Evolutionary conservation across 2,329 filamentous ascomycete species (phyloP), one percentile per base, ranked within the genome.

Genomic region (Chaetomium sp.): DNA sequence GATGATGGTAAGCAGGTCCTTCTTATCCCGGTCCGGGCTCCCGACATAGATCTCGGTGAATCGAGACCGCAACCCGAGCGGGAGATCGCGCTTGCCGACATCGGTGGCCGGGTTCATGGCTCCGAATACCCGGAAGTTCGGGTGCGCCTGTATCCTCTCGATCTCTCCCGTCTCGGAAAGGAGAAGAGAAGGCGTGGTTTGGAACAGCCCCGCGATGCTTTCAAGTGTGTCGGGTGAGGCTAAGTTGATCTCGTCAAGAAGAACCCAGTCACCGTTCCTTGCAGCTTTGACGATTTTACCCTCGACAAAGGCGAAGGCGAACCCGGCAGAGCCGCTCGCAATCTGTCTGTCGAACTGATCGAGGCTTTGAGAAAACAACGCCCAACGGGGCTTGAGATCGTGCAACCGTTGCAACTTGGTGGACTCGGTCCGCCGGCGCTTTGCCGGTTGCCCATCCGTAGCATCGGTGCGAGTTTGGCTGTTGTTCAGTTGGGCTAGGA

Each of bases 101-200:
- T 99, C 95, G 3, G 95, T 99, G 5, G 95, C 95, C 33, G 95
- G 95, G 73, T 99, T 99, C 95, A 99, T 99, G 31, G 96, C 95
- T 59, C 92, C 96, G 74, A 99, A 99, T 16, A 99, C 91, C 47
- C 95, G 88, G 76, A 99, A 99, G 69, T 97, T 88, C 0, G 92
- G 89, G 76, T 99, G 94, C 0, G 93, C 95, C 66, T 89, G 84
- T 42, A 99, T 89, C 69, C 93, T 87, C 76, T 98, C 92, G 51
- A 97, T 92, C 70, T 95, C 93, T 45, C 95, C 95, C 47, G 93
- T 95, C 78, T 99, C 95, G 0, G 93, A 93, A 8, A 99, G 83
- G 4, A 99, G 80, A 54, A 99, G 88, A 0, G 92, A 97, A 1
- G 94, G 94, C 0, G 82, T 91, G 60, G 90, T 88, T 64, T 88